These are phyloP conservation scores for Wickerhamomyces queroliae DNA, from an alignment of 805 yeast species.

Conservation along the genomic window DNA sequence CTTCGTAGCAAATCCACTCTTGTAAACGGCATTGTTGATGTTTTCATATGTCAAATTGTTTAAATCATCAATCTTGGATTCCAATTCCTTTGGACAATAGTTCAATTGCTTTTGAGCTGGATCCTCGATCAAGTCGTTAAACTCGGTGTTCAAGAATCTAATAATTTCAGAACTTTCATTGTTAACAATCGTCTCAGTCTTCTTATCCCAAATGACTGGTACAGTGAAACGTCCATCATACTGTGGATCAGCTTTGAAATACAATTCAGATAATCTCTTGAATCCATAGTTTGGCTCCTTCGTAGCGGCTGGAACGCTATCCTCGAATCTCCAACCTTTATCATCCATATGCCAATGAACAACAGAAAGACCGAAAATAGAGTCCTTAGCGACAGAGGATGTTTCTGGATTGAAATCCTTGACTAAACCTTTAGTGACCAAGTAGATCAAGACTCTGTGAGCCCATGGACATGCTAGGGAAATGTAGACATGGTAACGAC, in stretches of 20 bases:
- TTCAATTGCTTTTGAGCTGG: conserved; percentile 44
- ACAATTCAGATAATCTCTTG: conserved; percentile 61
- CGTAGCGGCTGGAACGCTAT: conserved; percentile 36
- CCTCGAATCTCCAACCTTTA: conserved; percentile 82
- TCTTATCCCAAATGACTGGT: conserved; percentile 89
- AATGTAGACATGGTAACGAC: conserved; percentile 83
- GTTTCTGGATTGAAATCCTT: conserved; percentile 30
- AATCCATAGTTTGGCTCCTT: conserved; percentile 57
- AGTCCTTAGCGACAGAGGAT: conserved; percentile 25
- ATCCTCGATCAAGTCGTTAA: conserved; percentile 49
- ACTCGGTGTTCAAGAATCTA: conserved; percentile 74
- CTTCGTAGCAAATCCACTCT: conserved; percentile 80
- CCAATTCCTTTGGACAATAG: conserved; percentile 54
- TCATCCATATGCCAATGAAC: conserved; percentile 90
- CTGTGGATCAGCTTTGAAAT: conserved; percentile 67
- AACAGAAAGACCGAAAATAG: conserved; percentile 60
- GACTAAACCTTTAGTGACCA: conserved; percentile 70
- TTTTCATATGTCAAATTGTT: conserved; percentile 79
- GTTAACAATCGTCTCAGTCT: conserved; percentile 76
- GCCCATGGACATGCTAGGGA: conserved; percentile 96
- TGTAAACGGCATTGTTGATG: conserved; percentile 92
- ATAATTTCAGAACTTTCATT: conserved; percentile 90
- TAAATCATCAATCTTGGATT: conserved; percentile 61
- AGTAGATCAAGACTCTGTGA: conserved; percentile 70
- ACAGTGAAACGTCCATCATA: conserved; percentile 86